Evolutionary conservation across 169 alveolate genomes (phyloP), one percentile per base, ranked within the genome.

Genomic region (Perkinsus marinus): DNA sequence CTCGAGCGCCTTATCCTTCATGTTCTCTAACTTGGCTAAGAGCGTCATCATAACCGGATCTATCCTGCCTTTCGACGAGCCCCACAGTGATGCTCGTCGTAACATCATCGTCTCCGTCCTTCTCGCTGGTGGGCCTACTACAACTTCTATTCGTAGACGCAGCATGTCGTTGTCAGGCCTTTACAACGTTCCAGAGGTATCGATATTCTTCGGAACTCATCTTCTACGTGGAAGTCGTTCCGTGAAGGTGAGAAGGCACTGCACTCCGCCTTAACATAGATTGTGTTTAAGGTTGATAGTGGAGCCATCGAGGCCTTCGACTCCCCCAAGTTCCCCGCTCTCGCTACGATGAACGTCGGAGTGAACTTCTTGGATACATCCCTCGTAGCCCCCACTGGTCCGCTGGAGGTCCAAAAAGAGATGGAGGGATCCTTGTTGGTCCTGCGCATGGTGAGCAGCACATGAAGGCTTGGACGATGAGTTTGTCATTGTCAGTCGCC

Each of bases 21-120:
- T 96, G 96, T 93, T 97, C 0, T 94, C 96, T 68, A 96, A 96
- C 39, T 91, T 97, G 39, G 92, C 94, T 9, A 97, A 96, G 89
- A 94, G 97, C 10, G 97, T 97, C n/a, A 92, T 96, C 30, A 41
- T 97, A 17, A 97, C 98, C 36, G 98, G 98, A 6, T 92, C 96
- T 36, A 93, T 95, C 91, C 94, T 97, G 39, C 97, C 97, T 2
- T 90, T 95, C 39, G 69, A 92, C 26, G 94, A 95, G 69, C 93
- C 94, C 30, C 93, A 96, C 47, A 95, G 95, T 68, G 98, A 97
- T 92, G 98, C 95, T 2, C 92, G 93, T 43, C 95, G 94, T 69
- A 97, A 97, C 91, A 93, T 97, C 90, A 91, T 95, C 36, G 96
- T 95, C 43, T 95, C 79, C 79, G 34, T 57, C 34, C 26, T 57